Base-by-base conservation (phyloP, 768 basidiomycete species). In the Boletellus ananas region DNA sequence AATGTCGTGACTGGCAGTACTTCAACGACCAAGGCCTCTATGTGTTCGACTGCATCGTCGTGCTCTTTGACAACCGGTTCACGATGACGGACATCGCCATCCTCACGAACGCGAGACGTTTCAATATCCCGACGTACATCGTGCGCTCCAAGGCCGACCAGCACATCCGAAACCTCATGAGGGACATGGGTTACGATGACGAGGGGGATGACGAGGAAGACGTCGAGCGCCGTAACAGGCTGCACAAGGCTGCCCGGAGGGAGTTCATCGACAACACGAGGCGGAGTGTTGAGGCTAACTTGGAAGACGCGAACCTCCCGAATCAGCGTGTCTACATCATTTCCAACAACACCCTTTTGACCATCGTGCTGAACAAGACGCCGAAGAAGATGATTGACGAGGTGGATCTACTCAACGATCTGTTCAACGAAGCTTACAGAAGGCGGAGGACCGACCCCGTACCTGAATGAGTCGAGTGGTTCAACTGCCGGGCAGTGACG, bases 131-230 rank as follows among this genome's bases (percentile, higher is more conserved):
- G 4, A 59, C 60, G 0, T 67, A 63, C 41, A 66, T 72, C 33
- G 65, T 71, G 18, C 70, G 70, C 2, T 72, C 71, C 14, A 70
- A 73, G 43, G 61, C 71, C 0, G 69, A 72, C 45, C 63, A 60
- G n/a, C 65, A 68, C 25, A 62, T 66, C 31, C 42, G 38, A 18
- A 64, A 64, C 20, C 4, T 52, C 33, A 61, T 64, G 64, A 55
- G 0, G n/a, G 59, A 66, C 0, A 61, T 37, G 48, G 62, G 60
- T 0, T 60, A 63, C 18, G 49, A 65, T 4, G 51, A 47, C 18
- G 62, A 64, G 0, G 60, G 34, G 10, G 55, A 48, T 12, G 56
- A 51, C n/a, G 41, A 53, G 2, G 57, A 64, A 13, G 60, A 36
- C 25, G 20, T 16, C 6, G 45, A 50, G 8, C 40, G 38, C 5